Conservation (phyloP, 768 basidiomycete species). For the Kwoniella heveanensis region DNA sequence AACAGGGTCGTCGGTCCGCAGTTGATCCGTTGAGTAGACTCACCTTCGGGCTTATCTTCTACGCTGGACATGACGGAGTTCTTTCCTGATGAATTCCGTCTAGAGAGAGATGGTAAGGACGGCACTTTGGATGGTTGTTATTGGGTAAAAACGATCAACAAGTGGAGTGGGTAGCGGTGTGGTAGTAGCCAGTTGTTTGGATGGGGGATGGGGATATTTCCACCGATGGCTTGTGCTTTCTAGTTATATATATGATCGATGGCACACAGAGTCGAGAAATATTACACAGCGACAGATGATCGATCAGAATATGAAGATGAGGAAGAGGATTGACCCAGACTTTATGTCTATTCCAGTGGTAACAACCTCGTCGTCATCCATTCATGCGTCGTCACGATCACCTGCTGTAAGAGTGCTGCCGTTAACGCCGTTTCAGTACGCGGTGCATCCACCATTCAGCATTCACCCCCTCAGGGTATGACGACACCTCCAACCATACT, state of each 20-base stretch:
- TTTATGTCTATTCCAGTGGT: too few species aligned
- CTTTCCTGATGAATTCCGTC: slow-evolving; percentile 7
- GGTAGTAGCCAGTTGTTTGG: not conserved
- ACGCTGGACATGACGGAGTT: slow-evolving; percentile 3
- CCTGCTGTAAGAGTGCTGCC: too few species aligned
- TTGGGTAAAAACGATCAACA: not conserved
- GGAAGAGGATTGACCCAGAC: too few species aligned
- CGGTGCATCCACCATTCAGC: not conserved
- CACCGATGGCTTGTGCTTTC: not conserved
- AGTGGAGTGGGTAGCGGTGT: not conserved
- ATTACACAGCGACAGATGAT: not conserved
- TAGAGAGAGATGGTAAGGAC: slow-evolving; percentile 1
- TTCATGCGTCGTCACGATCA: slow-evolving; percentile 4
- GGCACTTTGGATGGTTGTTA: slow-evolving; percentile 9
- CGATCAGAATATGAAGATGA: too few species aligned
- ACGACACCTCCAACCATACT: not conserved
- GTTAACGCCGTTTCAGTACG: not conserved
- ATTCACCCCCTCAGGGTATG: slow-evolving; percentile 4
- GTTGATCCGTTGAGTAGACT: not conserved
- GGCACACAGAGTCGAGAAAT: too few species aligned
- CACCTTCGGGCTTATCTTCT: slow-evolving; percentile 19
- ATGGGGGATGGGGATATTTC: not conserved
- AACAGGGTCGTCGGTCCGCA: not conserved
- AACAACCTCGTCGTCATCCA: not conserved
- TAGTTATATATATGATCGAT: not conserved